A percentile compares a stretch with the other conserved stretches of the same genome.
These are phyloP conservation scores for Sinapis alba DNA, from an alignment of 441 rosid species.

Conservation along the genomic window DNA sequence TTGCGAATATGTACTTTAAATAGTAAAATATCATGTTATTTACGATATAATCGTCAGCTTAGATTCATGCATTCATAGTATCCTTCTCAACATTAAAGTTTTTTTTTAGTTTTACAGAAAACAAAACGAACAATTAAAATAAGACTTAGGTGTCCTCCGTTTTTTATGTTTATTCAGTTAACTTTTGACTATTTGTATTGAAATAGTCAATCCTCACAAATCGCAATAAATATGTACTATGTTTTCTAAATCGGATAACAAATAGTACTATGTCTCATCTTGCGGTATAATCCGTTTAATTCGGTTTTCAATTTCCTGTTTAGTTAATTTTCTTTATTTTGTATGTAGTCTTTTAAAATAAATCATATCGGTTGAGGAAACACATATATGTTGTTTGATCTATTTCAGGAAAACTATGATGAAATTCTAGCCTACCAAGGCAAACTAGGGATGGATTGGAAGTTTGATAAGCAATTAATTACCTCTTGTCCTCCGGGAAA, in stretches of 20 bases:
- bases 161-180: background rate
- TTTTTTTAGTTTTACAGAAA: background rate
- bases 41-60: background rate
- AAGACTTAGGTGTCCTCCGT: background rate
- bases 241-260: background rate
- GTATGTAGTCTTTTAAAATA: background rate
- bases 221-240: background rate
- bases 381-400: too few species aligned
- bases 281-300: background rate
- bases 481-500: too few species aligned
- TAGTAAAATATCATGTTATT: conserved; percentile 3
- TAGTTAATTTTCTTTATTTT: background rate
- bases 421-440: too few species aligned
- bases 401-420: too few species aligned
- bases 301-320: background rate
- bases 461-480: too few species aligned
- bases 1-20: background rate
- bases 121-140: background rate
- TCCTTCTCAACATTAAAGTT: background rate
- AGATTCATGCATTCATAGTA: background rate
- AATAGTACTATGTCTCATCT: background rate
- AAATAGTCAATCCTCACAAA: conserved; percentile 9
- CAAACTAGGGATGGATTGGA: too few species aligned
- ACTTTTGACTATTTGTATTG: background rate
- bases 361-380: too few species aligned